phyloP scores from a whole-genome alignment of 1,139 yeast species.

The Sugiyamaella neomexicana region DNA sequence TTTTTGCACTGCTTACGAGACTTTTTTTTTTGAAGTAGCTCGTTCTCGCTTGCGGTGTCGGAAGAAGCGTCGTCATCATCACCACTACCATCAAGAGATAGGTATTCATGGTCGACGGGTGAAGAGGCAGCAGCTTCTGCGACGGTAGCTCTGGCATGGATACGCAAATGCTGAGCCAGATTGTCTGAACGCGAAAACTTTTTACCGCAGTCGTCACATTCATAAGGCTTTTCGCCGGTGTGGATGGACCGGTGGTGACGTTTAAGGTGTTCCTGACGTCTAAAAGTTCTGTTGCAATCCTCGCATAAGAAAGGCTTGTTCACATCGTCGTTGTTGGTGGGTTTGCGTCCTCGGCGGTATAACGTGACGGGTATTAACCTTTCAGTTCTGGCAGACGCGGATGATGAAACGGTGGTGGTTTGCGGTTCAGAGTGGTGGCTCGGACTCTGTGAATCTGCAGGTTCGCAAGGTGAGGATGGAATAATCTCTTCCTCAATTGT shows the following conservation, averaged over 20 bases:
- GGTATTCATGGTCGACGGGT: background rate
- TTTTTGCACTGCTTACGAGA: constrained; percentile 8
- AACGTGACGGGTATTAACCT: constrained; percentile 10
- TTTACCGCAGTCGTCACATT: constrained; percentile 67
- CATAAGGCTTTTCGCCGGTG: constrained; percentile 73
- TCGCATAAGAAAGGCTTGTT: constrained; percentile 38
- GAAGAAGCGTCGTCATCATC: background rate
- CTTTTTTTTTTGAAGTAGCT: background rate
- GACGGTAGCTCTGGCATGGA: constrained; percentile 43
- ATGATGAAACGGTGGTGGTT: background rate
- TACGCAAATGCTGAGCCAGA: constrained; percentile 70
- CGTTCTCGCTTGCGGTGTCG: constrained; percentile 2
- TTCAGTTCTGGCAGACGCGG: background rate
- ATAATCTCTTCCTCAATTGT: constrained; percentile 13
- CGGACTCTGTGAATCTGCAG: background rate
- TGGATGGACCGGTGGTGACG: constrained; percentile 70
- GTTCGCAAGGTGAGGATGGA: background rate
- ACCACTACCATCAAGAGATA: background rate
- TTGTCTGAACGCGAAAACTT: constrained; percentile 76
- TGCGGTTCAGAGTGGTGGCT: background rate
- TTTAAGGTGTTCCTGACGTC: constrained; percentile 76
- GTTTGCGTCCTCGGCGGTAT: constrained; percentile 38
- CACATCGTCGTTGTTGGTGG: constrained; percentile 31
- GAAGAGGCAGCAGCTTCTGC: background rate
- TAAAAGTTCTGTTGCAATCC: constrained; percentile 47